Evolutionary conservation across 2,329 filamentous ascomycete species (phyloP).

Genomic region (Aspergillus fumigatus): DNA sequence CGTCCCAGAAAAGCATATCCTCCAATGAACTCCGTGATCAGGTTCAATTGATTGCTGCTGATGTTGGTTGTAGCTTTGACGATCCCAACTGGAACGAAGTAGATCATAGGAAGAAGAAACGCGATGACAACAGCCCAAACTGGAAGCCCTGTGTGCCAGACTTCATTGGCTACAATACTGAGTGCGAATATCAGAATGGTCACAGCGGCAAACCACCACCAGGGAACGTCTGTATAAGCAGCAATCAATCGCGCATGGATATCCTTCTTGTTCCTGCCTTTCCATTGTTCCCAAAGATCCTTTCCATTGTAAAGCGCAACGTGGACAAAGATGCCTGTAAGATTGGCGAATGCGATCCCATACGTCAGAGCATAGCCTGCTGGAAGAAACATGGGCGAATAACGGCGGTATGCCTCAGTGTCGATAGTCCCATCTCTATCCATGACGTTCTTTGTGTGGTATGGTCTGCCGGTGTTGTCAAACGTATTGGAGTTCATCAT

Average conservation of each 20-base stretch:
- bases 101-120: slow-evolving; percentile 43
- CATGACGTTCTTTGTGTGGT: slow-evolving; percentile 60
- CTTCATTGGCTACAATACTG: slow-evolving; percentile 35
- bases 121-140: slow-evolving; percentile 44
- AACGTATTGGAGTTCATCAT: slow-evolving; percentile 58
- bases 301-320: slow-evolving; percentile 34
- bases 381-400: slow-evolving; percentile 62
- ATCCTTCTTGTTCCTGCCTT: slow-evolving; percentile 32
- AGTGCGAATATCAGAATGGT: slow-evolving; percentile 35
- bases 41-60: slow-evolving; percentile 45
- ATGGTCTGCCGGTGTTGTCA: slow-evolving; percentile 58
- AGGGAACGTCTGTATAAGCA: slow-evolving; percentile 38
- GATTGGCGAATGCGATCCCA: slow-evolving; percentile 63
- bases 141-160: slow-evolving; percentile 45
- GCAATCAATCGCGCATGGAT: slow-evolving; percentile 43
- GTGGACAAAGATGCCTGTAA: slow-evolving; percentile 52
- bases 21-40: slow-evolving; percentile 47
- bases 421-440: slow-evolving; percentile 54
- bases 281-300: slow-evolving; percentile 33
- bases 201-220: slow-evolving; percentile 45
- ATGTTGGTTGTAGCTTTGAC: slow-evolving; percentile 49
- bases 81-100: slow-evolving; percentile 46
- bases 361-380: slow-evolving; percentile 54
- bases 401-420: slow-evolving; percentile 56
- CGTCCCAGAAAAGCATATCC: slow-evolving; percentile 46